Conservation (phyloP, 768 basidiomycete genomes). For the Macrolepiota dolichaula region DNA sequence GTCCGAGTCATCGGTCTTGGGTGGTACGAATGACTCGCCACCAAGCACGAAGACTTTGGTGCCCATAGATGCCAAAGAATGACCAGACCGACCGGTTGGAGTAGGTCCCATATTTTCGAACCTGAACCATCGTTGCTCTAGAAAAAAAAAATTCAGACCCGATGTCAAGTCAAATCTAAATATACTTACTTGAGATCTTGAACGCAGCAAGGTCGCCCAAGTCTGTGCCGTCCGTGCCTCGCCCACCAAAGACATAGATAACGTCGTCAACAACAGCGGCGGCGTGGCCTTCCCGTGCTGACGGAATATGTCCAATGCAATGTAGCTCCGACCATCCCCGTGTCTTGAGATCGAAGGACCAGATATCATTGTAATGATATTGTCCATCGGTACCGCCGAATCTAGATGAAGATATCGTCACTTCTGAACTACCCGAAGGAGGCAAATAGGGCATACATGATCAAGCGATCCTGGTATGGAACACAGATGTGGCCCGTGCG, state of each 20-base stretch:
- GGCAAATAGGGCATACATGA: conserved; percentile 55
- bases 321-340: conserved; percentile 86
- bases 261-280: conserved; percentile 97
- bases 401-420: conserved; percentile 34
- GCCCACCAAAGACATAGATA: conserved; percentile 94
- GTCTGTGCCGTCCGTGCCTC: conserved; percentile 97
- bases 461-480: conserved; percentile 76
- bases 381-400: conserved; percentile 99
- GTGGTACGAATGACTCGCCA: conserved; percentile 81
- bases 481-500: conserved; percentile 93
- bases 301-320: conserved; percentile 96
- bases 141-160: conserved; percentile 13
- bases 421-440: conserved; percentile 9
- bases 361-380: conserved; percentile 99
- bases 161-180: background rate
- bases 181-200: conserved; percentile 87
- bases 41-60: conserved; percentile 90
- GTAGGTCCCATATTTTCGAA: conserved; percentile 99
- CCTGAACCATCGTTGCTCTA: conserved; percentile 99
- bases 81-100: conserved; percentile 89
- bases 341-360: conserved; percentile 85
- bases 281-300: conserved; percentile 93
- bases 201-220: conserved; percentile 93
- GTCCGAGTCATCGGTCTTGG: conserved; percentile 73
- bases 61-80: conserved; percentile 96